phyloP scores from a whole-genome alignment of 805 yeast genomes.

The Starmerella gropengiesseri region DNA sequence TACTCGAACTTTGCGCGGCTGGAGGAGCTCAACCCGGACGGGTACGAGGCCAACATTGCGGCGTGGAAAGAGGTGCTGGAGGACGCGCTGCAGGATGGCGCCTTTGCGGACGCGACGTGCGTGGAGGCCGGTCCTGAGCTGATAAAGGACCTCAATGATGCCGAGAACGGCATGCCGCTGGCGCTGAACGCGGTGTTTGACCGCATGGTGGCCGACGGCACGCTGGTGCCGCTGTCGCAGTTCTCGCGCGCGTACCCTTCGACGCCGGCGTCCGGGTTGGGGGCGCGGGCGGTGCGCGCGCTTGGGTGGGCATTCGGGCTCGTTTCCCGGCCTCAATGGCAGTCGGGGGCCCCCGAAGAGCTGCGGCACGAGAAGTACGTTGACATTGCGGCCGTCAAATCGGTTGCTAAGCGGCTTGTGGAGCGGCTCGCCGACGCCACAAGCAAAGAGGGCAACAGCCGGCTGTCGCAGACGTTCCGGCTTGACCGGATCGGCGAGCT shows the following conservation, averaged over 20 bases:
- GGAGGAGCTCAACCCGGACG: conserved; percentile 37
- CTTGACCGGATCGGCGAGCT: conserved; percentile 7
- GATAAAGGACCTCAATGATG: conserved; percentile 21
- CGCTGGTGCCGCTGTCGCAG: conserved; percentile 24
- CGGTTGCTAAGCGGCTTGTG: conserved; percentile 11
- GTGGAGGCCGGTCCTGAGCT: conserved; percentile 25
- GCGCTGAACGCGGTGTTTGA: conserved; percentile 28
- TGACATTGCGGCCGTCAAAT: conserved; percentile 17
- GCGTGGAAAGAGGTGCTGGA: conserved; percentile 38
- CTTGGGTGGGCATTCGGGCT: conserved; percentile 13
- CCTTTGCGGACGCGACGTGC: conserved; percentile 26
- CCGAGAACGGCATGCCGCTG: conserved; percentile 27
- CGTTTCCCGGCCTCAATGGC: conserved; percentile 20
- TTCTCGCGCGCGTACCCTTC: conserved; percentile 18
- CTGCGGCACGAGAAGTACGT: conserved; percentile 26
- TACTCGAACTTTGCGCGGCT: conserved; percentile 40
- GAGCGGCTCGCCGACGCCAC: conserved; percentile 7
- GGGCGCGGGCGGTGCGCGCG: neutral
- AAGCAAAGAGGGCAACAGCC: conserved; percentile 11
- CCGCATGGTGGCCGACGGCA: conserved; percentile 24
- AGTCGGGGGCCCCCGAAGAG: conserved; percentile 23
- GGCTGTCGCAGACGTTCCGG: conserved; percentile 9
- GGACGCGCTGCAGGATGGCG: conserved; percentile 24
- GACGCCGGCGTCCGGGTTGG: conserved; percentile 6
- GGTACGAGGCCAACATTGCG: conserved; percentile 39